phyloP scores from a whole-genome alignment of 2,329 filamentous ascomycete species.

The Bretziella fagacearum region DNA sequence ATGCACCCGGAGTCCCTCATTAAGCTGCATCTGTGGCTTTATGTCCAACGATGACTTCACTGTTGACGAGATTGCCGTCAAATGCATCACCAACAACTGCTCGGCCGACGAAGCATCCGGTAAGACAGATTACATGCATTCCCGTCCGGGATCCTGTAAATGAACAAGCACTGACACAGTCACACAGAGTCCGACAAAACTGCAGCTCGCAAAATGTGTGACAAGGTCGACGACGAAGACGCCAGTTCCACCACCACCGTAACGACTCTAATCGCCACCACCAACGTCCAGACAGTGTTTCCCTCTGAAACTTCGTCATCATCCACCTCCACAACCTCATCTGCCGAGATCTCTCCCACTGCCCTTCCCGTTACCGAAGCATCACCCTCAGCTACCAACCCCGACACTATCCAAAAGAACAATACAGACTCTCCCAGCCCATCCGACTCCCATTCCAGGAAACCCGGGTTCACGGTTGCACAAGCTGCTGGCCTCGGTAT shows the following conservation, averaged over 20 bases:
- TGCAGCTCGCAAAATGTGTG: conserved; percentile 1
- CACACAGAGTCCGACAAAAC: conserved; percentile 8
- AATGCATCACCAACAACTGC: conserved; percentile 9
- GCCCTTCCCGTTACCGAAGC: background rate
- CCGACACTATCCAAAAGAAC: conserved; percentile 14
- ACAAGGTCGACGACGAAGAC: conserved; percentile 1
- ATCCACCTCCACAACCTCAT: conserved; percentile 1
- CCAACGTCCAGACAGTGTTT: conserved; percentile 1
- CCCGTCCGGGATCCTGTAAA: no score
- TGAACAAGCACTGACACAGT: background rate
- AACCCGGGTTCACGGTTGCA: conserved; percentile 21
- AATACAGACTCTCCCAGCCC: conserved; percentile 5
- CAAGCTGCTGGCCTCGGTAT: conserved; percentile 43
- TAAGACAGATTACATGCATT: background rate
- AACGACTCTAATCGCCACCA: background rate
- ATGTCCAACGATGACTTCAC: conserved; percentile 3
- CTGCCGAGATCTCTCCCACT: conserved; percentile 9
- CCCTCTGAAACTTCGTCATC: background rate
- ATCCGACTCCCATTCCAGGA: conserved; percentile 7
- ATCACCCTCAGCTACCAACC: conserved; percentile 13
- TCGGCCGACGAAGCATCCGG: conserved; percentile 1
- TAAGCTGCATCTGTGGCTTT: conserved; percentile 9
- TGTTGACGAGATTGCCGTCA: conserved; percentile 3
- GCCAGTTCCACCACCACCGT: background rate
- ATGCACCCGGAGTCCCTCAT: conserved; percentile 4